These are phyloP conservation scores for Diplodia seriata DNA, from an alignment of 2,329 filamentous ascomycete species.

Conservation along the genomic window DNA sequence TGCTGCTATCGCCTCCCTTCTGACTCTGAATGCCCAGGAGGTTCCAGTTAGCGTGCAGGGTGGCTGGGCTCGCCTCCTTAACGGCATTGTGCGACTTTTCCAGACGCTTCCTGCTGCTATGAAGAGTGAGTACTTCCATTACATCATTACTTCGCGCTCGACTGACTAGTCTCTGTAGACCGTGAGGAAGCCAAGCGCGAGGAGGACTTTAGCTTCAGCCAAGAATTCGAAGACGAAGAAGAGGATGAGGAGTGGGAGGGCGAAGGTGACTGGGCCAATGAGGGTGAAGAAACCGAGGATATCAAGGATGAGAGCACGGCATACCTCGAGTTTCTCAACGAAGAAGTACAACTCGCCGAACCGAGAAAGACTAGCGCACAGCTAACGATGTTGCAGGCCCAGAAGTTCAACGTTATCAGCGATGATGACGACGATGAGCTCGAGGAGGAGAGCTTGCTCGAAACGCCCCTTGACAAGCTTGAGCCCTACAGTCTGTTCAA, in stretches of 20 bases:
- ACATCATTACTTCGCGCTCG: constrained; percentile 6
- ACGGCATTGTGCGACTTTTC: constrained; percentile 89
- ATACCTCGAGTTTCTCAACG: constrained; percentile 94
- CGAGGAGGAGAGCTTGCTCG: constrained; percentile 89
- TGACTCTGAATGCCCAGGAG: constrained; percentile 79
- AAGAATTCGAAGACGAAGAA: constrained; percentile 74
- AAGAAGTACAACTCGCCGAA: constrained; percentile 68
- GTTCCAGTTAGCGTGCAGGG: constrained; percentile 92
- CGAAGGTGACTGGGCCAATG: constrained; percentile 72
- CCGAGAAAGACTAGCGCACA: not conserved
- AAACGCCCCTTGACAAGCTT: constrained; percentile 92
- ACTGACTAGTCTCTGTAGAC: constrained; percentile 58
- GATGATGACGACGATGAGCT: constrained; percentile 87
- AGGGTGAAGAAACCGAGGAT: constrained; percentile 69
- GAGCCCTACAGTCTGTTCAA: constrained; percentile 94
- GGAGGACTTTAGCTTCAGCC: constrained; percentile 78
- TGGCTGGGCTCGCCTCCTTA: constrained; percentile 91
- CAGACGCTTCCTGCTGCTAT: constrained; percentile 85
- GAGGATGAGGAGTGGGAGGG: constrained; percentile 83
- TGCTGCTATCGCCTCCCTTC: constrained; percentile 84
- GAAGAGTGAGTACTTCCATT: constrained; percentile 67
- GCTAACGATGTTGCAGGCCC: constrained; percentile 63
- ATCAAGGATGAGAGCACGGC: constrained; percentile 89
- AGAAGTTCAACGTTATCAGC: constrained; percentile 77
- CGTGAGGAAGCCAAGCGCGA: constrained; percentile 89